phyloP scores from a whole-genome alignment of 2,329 filamentous ascomycete genomes.

The Dothistroma pini region DNA sequence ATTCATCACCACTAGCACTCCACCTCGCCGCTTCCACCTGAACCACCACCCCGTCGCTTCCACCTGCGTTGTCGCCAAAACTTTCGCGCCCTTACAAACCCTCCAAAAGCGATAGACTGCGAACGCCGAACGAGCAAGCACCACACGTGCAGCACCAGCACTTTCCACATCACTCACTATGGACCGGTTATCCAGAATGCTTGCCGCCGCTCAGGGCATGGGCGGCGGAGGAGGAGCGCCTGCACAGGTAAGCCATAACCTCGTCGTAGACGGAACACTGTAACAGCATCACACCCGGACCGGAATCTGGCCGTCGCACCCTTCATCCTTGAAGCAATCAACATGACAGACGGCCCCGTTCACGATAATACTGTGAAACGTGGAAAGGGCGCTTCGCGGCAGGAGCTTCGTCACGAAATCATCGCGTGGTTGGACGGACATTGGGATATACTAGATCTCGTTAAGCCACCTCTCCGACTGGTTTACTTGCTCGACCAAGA shows the following conservation, averaged over 20 bases:
- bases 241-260: conserved; percentile 53
- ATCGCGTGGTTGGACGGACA: background rate
- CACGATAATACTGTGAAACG: too few relatives aligned
- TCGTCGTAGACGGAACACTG: background rate
- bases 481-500: background rate
- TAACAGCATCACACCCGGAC: background rate
- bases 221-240: conserved; percentile 64
- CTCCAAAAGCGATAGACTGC: background rate
- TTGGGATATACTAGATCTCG: background rate
- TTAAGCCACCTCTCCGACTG: background rate
- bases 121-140: background rate
- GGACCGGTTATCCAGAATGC: conserved; percentile 89
- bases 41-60: background rate
- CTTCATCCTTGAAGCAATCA: background rate
- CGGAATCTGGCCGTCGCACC: background rate
- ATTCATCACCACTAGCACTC: conserved; percentile 7
- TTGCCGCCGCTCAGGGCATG: conserved; percentile 67
- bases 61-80: background rate
- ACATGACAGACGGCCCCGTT: background rate
- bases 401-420: too few relatives aligned
- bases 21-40: conserved; percentile 1
- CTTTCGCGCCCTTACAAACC: background rate
- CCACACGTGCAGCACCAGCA: conserved; percentile 8
- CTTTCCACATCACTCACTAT: conserved; percentile 49
- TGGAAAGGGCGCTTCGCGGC: too few relatives aligned